Evolutionary conservation across 139 green algal genomes (phyloP).

Genomic region (Yamagishiella unicocca): DNA sequence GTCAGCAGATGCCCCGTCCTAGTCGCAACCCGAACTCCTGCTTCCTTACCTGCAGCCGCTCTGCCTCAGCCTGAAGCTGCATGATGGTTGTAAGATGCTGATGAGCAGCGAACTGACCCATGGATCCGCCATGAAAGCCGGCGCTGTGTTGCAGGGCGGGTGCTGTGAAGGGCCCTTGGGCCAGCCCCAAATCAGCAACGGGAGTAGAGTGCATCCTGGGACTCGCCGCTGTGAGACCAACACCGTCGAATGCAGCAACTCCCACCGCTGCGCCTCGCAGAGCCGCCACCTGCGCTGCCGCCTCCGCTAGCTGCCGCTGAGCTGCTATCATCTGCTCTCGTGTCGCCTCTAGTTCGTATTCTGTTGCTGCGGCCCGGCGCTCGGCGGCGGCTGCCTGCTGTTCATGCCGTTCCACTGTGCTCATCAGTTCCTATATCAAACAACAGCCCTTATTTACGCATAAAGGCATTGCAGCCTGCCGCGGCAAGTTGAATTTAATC

Average conservation of each 20-base stretch:
- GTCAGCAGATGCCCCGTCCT: background rate
- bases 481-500: too few species aligned
- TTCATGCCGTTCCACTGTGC: conserved; percentile 1
- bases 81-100: conserved; percentile 36
- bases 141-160: background rate
- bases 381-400: conserved; percentile 26
- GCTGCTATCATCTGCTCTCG: conserved; percentile 6
- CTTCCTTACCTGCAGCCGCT: conserved; percentile 38
- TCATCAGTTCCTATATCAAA: background rate
- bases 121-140: conserved; percentile 2
- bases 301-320: conserved; percentile 37
- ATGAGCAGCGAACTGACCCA: conserved; percentile 3
- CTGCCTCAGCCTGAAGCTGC: conserved; percentile 44
- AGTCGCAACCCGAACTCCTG: too few species aligned
- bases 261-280: background rate
- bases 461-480: too few species aligned
- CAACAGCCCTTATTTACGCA: too few species aligned
- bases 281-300: background rate
- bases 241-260: background rate
- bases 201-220: background rate
- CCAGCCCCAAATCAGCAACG: background rate
- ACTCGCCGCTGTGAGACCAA: background rate
- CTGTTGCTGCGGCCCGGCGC: background rate
- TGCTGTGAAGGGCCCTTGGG: background rate
- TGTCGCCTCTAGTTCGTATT: background rate